Evolutionary conservation across 345 rosid species (phyloP).

Genomic region (Orychophragmus violaceus): DNA sequence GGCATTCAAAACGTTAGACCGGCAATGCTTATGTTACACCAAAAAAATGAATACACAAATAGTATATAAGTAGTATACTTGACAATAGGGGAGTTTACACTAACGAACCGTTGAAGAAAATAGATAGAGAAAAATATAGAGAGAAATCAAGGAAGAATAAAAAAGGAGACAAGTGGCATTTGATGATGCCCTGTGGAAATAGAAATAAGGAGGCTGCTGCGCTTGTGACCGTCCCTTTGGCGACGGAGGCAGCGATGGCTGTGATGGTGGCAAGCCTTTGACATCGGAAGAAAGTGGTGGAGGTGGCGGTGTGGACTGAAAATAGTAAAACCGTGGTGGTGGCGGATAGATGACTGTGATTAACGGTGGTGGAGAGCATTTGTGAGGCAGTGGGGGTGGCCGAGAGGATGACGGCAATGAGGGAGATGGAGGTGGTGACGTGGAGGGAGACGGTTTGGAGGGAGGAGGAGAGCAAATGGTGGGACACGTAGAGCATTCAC

Average conservation of each 20-base stretch:
- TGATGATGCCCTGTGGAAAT: slow-evolving; percentile 27
- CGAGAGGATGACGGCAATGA: slow-evolving; percentile 4
- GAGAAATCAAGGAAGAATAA: neutral
- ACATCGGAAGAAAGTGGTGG: slow-evolving; percentile 18
- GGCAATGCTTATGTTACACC: slow-evolving; percentile 9
- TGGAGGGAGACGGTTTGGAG: slow-evolving; percentile 7
- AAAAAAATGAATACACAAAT: neutral
- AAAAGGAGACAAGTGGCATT: slow-evolving; percentile 10
- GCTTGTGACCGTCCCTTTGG: slow-evolving; percentile 27
- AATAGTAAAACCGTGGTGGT: slow-evolving; percentile 31
- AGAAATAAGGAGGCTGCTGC: slow-evolving; percentile 30
- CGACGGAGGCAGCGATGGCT: neutral
- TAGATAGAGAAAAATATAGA: slow-evolving; percentile 7
- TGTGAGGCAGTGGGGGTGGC: slow-evolving; percentile 13
- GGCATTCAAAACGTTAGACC: no score
- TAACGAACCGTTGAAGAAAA: neutral
- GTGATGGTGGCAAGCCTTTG: slow-evolving; percentile 15
- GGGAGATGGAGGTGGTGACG: slow-evolving; percentile 17
- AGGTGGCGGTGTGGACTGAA: slow-evolving; percentile 26
- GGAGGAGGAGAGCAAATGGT: slow-evolving; percentile 32
- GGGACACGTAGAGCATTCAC: slow-evolving; percentile 35
- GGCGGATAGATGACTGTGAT: slow-evolving; percentile 29
- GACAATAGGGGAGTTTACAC: neutral
- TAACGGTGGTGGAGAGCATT: slow-evolving; percentile 12
- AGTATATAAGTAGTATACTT: neutral